These are phyloP conservation scores for Xylariaceae sp. DNA, from an alignment of 2,329 filamentous ascomycete species.

Conservation along the genomic window DNA sequence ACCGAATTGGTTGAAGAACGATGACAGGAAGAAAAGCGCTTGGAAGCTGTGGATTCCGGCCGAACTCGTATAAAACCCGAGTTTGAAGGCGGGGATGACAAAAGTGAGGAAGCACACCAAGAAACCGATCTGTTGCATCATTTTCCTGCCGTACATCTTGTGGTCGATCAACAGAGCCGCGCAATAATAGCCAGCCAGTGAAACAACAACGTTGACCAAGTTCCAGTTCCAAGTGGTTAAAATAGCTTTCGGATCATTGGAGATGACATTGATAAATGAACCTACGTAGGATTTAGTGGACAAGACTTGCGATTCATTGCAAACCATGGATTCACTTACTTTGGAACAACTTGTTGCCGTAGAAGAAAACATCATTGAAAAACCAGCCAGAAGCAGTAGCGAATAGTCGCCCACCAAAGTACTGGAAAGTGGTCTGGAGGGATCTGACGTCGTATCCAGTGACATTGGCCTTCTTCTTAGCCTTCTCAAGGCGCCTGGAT, in stretches of 20 bases:
- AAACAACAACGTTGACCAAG: conserved; percentile 83
- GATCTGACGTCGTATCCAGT: conserved; percentile 91
- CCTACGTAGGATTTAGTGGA: conserved; percentile 28
- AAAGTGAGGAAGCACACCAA: conserved; percentile 91
- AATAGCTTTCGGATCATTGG: conserved; percentile 63
- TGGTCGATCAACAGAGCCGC: conserved; percentile 89
- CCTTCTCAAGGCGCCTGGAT: conserved; percentile 72
- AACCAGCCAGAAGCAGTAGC: conserved; percentile 91
- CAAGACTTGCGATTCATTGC: not conserved
- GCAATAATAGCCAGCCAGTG: conserved; percentile 81
- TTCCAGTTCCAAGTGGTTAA: conserved; percentile 91
- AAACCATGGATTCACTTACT: conserved; percentile 29
- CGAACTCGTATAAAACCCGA: conserved; percentile 70
- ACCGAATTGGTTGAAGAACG: conserved; percentile 98
- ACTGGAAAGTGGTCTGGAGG: conserved; percentile 68
- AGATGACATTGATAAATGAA: conserved; percentile 82
- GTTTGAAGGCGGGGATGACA: conserved; percentile 84
- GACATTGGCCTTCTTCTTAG: conserved; percentile 81
- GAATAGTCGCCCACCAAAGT: conserved; percentile 82
- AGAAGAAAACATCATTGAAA: conserved; percentile 97
- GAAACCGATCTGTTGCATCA: conserved; percentile 95
- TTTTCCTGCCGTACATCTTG: conserved; percentile 93
- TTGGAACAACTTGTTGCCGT: conserved; percentile 98
- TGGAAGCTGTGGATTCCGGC: conserved; percentile 83
- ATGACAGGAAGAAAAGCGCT: conserved; percentile 96